Percentiles rank a stretch among this genome's conserved stretches.
These are phyloP conservation scores for Naegleria fowleri DNA, from an alignment of 208 protist genomes.

Conservation along the genomic window DNA sequence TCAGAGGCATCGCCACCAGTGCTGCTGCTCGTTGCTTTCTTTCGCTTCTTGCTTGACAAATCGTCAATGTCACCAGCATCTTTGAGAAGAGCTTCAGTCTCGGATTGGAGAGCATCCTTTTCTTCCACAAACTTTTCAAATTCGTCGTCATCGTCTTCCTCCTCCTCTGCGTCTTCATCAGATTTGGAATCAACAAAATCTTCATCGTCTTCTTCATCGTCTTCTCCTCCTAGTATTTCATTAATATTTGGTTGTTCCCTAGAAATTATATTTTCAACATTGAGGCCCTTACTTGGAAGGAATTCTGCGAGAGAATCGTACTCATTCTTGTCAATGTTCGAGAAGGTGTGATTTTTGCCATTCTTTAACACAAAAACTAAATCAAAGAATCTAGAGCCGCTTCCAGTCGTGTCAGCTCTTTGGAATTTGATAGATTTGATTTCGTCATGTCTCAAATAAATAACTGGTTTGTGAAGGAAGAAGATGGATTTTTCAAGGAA, in stretches of 20 bases:
- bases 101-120: not conserved
- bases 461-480: slow-evolving; percentile 19
- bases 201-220: slow-evolving; percentile 1
- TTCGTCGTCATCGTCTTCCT: not conserved
- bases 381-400: slow-evolving; percentile 14
- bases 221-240: not conserved
- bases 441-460: slow-evolving; percentile 19
- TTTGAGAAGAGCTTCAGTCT: not conserved
- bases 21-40: not conserved
- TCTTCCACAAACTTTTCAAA: not conserved
- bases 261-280: not conserved
- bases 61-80: not conserved
- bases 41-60: not conserved
- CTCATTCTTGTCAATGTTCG: slow-evolving; percentile 7
- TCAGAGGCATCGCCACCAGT: too few species aligned
- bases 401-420: not conserved
- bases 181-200: not conserved
- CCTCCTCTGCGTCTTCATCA: not conserved
- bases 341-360: not conserved
- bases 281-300: not conserved
- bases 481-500: slow-evolving; percentile 22
- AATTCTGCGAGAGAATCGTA: not conserved
- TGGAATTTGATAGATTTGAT: slow-evolving; percentile 4
- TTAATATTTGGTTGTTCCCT: not conserved
- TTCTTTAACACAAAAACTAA: not conserved